A percentile compares a stretch with the other conserved stretches of the same genome.
These are phyloP conservation scores for Puccinellia tenuiflora DNA, from an alignment of 176 grass and related monocot species.

Conservation along the genomic window DNA sequence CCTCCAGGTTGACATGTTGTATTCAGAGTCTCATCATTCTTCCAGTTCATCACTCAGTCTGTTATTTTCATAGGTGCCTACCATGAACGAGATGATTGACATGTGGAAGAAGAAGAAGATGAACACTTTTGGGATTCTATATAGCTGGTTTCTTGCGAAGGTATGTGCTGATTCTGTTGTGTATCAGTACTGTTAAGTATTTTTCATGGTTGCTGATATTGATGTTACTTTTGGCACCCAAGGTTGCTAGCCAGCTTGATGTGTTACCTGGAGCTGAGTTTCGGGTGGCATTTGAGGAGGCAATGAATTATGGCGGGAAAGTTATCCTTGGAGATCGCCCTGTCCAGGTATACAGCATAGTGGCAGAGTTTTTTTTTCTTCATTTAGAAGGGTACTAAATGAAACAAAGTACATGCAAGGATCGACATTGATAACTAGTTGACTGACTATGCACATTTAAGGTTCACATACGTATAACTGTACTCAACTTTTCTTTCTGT, in stretches of 20 bases:
- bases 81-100: conserved; percentile 88
- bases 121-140: conserved; percentile 92
- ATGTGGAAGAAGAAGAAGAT: conserved; percentile 96
- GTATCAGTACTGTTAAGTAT: background rate
- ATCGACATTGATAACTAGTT: background rate
- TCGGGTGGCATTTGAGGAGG: conserved; percentile 90
- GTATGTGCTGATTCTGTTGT: conserved; percentile 26
- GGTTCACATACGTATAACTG: background rate
- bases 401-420: background rate
- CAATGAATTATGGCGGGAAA: conserved; percentile 72
- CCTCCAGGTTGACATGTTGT: background rate
- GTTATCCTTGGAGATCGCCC: conserved; percentile 92
- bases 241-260: conserved; percentile 88
- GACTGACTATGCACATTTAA: background rate
- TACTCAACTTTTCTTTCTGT: background rate
- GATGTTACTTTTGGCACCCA: conserved; percentile 12
- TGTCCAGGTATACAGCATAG: conserved; percentile 51
- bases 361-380: background rate
- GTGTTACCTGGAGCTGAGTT: conserved; percentile 92
- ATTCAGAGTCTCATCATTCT: background rate
- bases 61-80: conserved; percentile 62
- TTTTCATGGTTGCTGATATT: conserved; percentile 17
- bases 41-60: background rate
- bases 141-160: conserved; percentile 98
- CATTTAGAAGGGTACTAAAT: background rate